Percentiles rank a stretch among this genome's conserved stretches.
phyloP scores from a whole-genome alignment of 1,284 basidiomycete genomes.

The Butyriboletus appendiculatus region DNA sequence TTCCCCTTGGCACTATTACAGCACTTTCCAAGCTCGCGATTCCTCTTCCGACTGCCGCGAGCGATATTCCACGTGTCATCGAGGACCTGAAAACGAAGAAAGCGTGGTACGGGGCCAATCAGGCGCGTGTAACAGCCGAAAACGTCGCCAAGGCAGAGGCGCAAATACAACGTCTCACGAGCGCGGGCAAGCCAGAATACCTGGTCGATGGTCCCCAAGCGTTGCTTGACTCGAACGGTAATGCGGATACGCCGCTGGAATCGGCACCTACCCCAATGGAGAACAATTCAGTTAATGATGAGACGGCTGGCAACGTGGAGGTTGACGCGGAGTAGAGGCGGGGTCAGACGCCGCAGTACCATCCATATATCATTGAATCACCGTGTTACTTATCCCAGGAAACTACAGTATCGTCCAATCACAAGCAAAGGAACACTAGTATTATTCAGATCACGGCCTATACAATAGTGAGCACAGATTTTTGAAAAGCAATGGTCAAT shows the following conservation, averaged over 20 bases:
- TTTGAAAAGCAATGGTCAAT: conserved; percentile 33
- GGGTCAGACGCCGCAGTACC: conserved; percentile 11
- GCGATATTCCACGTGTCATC: conserved; percentile 83
- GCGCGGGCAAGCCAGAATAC: conserved; percentile 44
- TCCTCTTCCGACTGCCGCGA: conserved; percentile 78
- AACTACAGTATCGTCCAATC: conserved; percentile 10
- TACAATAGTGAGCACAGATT: conserved; percentile 36
- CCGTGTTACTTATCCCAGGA: conserved; percentile 20
- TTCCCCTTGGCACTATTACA: conserved; percentile 85
- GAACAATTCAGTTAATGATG: conserved; percentile 23
- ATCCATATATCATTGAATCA: conserved; percentile 19
- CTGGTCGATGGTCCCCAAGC: conserved; percentile 41
- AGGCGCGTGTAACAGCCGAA: conserved; percentile 65
- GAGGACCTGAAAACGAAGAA: conserved; percentile 95
- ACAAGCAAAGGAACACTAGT: conserved; percentile 21
- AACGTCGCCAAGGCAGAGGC: conserved; percentile 79
- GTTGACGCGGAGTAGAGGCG: conserved; percentile 40
- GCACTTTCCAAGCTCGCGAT: conserved; percentile 91
- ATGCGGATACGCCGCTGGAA: conserved; percentile 51
- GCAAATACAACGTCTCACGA: conserved; percentile 71
- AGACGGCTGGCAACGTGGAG: conserved; percentile 44
- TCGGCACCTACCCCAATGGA: conserved; percentile 46
- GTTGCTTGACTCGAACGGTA: conserved; percentile 43
- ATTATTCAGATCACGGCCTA: conserved; percentile 35
- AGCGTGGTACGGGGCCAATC: conserved; percentile 88